Evolutionary conservation across 257 asterid genomes (phyloP).

Genomic region (Salvia splendens): DNA sequence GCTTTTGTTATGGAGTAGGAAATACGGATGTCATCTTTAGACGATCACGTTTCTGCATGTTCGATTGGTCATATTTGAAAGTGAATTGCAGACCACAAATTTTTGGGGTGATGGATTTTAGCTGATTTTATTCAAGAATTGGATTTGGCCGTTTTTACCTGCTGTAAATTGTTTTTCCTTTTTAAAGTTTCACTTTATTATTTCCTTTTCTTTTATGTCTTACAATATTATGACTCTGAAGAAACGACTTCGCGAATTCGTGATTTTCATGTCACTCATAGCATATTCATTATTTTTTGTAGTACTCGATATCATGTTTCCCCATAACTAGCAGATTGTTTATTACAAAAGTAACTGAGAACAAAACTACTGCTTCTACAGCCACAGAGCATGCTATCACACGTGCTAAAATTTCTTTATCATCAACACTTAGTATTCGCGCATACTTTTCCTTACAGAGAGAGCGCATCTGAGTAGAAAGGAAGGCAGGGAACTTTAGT

Average conservation of each 20-base stretch:
- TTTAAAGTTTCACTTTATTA: not conserved
- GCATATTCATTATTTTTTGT: no score
- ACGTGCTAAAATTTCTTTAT: conserved; percentile 10
- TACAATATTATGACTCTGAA: not conserved
- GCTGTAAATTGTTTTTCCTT: not conserved
- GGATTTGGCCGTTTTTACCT: not conserved
- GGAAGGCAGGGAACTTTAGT: conserved; percentile 8
- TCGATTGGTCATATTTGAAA: conserved; percentile 39
- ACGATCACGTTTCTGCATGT: conserved; percentile 24
- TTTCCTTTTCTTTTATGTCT: not conserved
- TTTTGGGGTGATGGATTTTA: not conserved
- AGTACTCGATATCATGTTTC: no score
- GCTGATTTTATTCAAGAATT: conserved; percentile 1
- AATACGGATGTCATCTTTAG: conserved; percentile 29
- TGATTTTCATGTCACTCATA: no score
- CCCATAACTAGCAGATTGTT: not conserved
- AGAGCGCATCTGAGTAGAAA: not conserved
- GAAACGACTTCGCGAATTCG: no score
- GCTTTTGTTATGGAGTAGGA: conserved; percentile 9
- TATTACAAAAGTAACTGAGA: not conserved
- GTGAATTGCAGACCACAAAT: conserved; percentile 43
- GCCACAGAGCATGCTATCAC: not conserved
- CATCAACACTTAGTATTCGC: conserved; percentile 3
- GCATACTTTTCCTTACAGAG: conserved; percentile 13
- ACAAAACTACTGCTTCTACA: not conserved